Base-by-base conservation (phyloP, 306 rosid genomes). In the Prunus dulcis region DNA sequence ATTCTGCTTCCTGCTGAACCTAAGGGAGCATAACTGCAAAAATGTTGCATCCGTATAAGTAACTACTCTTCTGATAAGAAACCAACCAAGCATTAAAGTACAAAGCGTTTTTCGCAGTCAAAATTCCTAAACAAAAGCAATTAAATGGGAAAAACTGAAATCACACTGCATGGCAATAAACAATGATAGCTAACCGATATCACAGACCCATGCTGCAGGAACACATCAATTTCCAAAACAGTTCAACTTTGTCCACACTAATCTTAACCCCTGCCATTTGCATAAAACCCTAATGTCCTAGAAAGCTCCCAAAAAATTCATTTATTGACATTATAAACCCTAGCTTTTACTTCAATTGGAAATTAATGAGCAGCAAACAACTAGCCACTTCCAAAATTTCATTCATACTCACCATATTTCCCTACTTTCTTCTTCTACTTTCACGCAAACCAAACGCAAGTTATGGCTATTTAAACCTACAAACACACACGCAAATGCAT, bases 21-120 rank as follows among this genome's bases (percentile, higher is more conserved):
- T 85, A 75, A 78, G 57, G 69, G 82, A 77, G 80, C 81, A 85
- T 43, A 80, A 79, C 97, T 95, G 83, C 88, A 87, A 53, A n/a
- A 65, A 81, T 73, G 64, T 32, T 46, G 70, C 32, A 19, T 13
- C 7, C n/a, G 23, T 25, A 51, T 47, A 77, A 69, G 41, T 60
- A 81, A 69, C n/a, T 20, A 67, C 67, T 72, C 15, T 2, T 25
- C 45, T 23, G 46, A 46, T 15, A 50, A 46, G 25, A 68, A 72
- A 47, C 55, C 49, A 30, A 22, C 60, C 45, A 9, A 32, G 46
- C 43, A 61, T 14, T 38, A 38, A 63, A 47, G 3, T 6, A 64
- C 30, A 75, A 6, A 20, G 27, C 55, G 38, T 15, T 47, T 22
- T 52, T 3, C 2, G 12, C 45, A 2, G 2, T 62, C 41, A 28